phyloP scores from a whole-genome alignment of 139 green algal genomes.

The Auxenochlorella pyrenoidosa region DNA sequence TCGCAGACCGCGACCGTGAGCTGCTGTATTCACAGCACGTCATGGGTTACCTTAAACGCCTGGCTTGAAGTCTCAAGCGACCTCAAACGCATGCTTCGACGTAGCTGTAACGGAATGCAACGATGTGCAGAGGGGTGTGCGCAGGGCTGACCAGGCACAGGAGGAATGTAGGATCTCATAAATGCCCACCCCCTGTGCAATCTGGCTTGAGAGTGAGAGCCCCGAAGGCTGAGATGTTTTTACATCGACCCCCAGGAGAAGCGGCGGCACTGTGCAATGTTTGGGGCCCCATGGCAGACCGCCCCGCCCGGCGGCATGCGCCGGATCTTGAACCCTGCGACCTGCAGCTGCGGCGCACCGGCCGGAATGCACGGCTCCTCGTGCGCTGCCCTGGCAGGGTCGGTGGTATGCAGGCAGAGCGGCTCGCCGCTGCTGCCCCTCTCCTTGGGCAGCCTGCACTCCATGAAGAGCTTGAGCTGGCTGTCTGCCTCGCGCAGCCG shows the following conservation, averaged over 20 bases:
- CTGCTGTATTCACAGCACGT: conserved; percentile 57
- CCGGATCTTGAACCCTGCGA: not conserved
- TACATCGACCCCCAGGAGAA: not conserved
- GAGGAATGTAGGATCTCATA: no score
- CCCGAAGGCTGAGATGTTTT: no score
- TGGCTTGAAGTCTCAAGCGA: not conserved
- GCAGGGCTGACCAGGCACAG: no score
- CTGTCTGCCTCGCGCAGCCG: not conserved
- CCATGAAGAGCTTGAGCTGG: not conserved
- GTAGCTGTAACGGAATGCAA: no score
- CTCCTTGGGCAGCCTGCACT: not conserved
- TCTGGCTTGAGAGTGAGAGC: no score
- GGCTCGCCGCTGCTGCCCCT: not conserved
- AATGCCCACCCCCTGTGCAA: no score
- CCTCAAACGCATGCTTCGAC: no score
- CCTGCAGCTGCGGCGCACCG: not conserved
- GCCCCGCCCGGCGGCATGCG: not conserved
- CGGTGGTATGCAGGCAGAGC: not conserved
- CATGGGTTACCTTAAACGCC: conserved; percentile 42
- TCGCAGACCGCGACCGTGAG: conserved; percentile 41
- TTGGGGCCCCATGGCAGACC: not conserved
- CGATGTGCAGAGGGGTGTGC: no score
- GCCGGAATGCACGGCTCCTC: not conserved
- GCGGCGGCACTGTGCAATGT: not conserved
- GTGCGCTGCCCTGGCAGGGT: no score